Base-by-base conservation (phyloP, 805 yeast genomes). In the Kodamaea lidongshanica region DNA sequence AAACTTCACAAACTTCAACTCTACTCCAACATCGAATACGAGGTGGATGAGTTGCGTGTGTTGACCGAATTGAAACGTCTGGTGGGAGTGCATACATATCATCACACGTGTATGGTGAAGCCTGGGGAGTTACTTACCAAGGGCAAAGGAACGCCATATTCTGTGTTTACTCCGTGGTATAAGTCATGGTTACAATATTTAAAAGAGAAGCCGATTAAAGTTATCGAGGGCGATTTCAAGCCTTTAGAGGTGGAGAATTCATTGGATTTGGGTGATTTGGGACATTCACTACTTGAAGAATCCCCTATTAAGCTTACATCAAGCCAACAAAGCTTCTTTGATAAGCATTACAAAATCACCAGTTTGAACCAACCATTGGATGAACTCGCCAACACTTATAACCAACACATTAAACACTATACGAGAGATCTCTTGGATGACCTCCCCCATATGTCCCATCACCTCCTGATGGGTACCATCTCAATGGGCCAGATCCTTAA, bases 141-240 rank as follows among this genome's bases (percentile, higher is more conserved):
- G 33, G 46, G 54, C 4, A 52, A 48, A 25, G 67, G 66, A 2
- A 56, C 65, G 1, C 66, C 56, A 25, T 59, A 52, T 22, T 56
- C 60, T 10, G 68, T 65, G n/a, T 67, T 65, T 41, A 60, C 65
- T 13, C 67, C 70, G 3, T 67, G 61, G 63, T 63, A 52, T 44
- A 46, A 46, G 16, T 48, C 54, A 3, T 67, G 72, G 72, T 34
- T 50, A 6, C 46, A 50, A 12, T 40, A 49, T 22, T 34, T 62
- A 9, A 50, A 53, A 26, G 42, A 21, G 8, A 10, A 30, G 6
- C 27, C 29, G 4, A 13, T 11, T 24, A 23, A 27, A 16, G 21
- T 23, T 10, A 9, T 18, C 5, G 11, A 16, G 9, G 19, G 15
- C 7, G 31, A 24, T 3, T 15, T 35, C n/a, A n/a, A n/a, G n/a